Evolutionary conservation across 1,284 basidiomycete genomes (phyloP).

Genomic region (Ceratobasidium sp.): DNA sequence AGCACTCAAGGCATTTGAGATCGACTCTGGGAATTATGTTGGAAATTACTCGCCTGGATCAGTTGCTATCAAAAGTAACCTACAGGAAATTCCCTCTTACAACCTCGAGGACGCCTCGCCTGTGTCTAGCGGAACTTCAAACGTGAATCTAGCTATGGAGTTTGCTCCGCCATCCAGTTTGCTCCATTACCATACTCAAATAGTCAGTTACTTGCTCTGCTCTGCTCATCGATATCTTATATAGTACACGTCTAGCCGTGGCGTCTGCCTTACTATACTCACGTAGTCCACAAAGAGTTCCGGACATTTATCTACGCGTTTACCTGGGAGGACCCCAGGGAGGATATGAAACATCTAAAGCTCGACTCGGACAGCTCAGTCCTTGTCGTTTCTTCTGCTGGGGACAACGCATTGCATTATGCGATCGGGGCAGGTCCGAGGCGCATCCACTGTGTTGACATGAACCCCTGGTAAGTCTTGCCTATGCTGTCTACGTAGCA

Average conservation of each 20-base stretch:
- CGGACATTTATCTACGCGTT: slow-evolving; percentile 78
- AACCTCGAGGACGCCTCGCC: slow-evolving; percentile 53
- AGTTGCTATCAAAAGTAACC: slow-evolving; percentile 25
- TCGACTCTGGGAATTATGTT: slow-evolving; percentile 74
- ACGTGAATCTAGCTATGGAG: slow-evolving; percentile 58
- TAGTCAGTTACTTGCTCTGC: slow-evolving; percentile 54
- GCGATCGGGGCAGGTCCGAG: slow-evolving; percentile 72
- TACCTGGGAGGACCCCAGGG: slow-evolving; percentile 85
- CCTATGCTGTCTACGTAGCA: not conserved
- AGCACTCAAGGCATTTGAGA: slow-evolving; percentile 72
- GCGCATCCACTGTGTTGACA: slow-evolving; percentile 79
- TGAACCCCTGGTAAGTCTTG: slow-evolving; percentile 64
- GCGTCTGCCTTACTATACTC: slow-evolving; percentile 82
- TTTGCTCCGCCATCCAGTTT: slow-evolving; percentile 71
- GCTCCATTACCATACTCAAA: slow-evolving; percentile 78
- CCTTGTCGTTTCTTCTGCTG: slow-evolving; percentile 81
- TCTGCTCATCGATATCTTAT: slow-evolving; percentile 25
- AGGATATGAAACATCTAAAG: slow-evolving; percentile 76
- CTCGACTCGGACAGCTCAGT: slow-evolving; percentile 73
- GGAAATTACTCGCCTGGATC: slow-evolving; percentile 62
- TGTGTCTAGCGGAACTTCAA: slow-evolving; percentile 51
- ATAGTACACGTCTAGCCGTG: slow-evolving; percentile 59
- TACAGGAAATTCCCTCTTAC: slow-evolving; percentile 50
- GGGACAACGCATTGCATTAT: slow-evolving; percentile 86
- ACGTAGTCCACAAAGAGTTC: slow-evolving; percentile 79